Conservation (phyloP, 495 filamentous ascomycete species). For the Penicillium arizonense region DNA sequence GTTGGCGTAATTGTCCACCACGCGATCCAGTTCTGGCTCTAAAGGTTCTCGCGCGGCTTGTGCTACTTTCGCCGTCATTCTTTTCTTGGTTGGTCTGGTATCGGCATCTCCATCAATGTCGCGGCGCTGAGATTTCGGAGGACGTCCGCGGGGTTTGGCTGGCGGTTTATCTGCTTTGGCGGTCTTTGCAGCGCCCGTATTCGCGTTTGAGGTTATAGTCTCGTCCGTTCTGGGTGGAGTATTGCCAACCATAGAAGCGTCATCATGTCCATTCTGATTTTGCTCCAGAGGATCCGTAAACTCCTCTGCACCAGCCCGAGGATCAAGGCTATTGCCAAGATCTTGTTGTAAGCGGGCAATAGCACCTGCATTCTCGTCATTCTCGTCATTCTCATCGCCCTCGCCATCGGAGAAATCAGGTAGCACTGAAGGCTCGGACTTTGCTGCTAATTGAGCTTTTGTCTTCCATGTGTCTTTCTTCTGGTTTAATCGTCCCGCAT, state of each 20-base stretch:
- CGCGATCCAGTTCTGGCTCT: slow-evolving; percentile 37
- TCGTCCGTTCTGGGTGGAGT: slow-evolving; percentile 5
- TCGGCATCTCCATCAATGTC: slow-evolving; percentile 21
- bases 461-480: slow-evolving; percentile 37
- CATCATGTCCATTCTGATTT: slow-evolving; percentile 56
- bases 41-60: slow-evolving; percentile 17
- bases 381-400: slow-evolving; percentile 40
- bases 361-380: slow-evolving; percentile 33
- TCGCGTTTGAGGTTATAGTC: slow-evolving; percentile 8
- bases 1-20: slow-evolving; percentile 43
- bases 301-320: slow-evolving; percentile 19
- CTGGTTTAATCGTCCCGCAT: slow-evolving; percentile 36
- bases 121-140: slow-evolving; percentile 27
- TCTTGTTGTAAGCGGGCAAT: slow-evolving; percentile 27
- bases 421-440: slow-evolving; percentile 15
- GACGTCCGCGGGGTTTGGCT: slow-evolving; percentile 30
- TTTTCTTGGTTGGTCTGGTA: slow-evolving; percentile 35
- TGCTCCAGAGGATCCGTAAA: slow-evolving; percentile 48
- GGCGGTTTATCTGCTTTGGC: slow-evolving; percentile 9
- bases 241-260: slow-evolving; percentile 33
- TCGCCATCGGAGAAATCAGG: slow-evolving; percentile 40
- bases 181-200: slow-evolving; percentile 14
- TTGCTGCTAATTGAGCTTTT: slow-evolving; percentile 34
- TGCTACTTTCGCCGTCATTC: slow-evolving; percentile 20
- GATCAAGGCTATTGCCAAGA: slow-evolving; percentile 25